Conservation (phyloP, 2,329 filamentous ascomycete genomes). For the Colletotrichum sp. region DNA sequence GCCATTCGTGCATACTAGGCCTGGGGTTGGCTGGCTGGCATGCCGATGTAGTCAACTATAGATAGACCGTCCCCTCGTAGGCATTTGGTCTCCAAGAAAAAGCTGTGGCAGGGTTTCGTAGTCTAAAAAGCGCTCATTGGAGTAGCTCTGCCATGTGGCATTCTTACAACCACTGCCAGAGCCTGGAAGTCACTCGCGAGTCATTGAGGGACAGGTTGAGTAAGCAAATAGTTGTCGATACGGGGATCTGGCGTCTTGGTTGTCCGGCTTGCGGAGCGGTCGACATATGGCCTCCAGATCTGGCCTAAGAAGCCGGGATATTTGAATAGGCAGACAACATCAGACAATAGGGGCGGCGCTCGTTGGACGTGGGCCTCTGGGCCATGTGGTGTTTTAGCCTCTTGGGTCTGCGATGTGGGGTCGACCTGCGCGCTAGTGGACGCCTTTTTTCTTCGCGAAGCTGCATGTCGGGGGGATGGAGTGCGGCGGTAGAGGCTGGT, state of each 20-base stretch:
- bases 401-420: slow-evolving; percentile 14
- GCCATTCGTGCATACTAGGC: neutral
- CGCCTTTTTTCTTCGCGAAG: neutral
- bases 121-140: neutral
- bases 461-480: neutral
- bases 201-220: neutral
- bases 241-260: neutral
- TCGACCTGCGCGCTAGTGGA: neutral
- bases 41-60: neutral
- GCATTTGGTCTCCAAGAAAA: neutral
- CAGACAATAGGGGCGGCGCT: neutral
- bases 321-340: neutral
- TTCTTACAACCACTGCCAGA: neutral
- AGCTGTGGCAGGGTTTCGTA: neutral
- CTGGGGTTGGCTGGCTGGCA: neutral
- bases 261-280: neutral
- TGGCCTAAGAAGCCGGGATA: neutral
- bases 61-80: neutral
- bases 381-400: slow-evolving; percentile 19
- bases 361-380: neutral
- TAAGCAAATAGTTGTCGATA: neutral
- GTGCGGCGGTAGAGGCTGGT: neutral
- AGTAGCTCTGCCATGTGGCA: neutral
- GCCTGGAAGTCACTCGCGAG: neutral
- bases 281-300: neutral